Evolutionary conservation across 306 rosid genomes (phyloP).

Genomic region (Castanospermum australe): DNA sequence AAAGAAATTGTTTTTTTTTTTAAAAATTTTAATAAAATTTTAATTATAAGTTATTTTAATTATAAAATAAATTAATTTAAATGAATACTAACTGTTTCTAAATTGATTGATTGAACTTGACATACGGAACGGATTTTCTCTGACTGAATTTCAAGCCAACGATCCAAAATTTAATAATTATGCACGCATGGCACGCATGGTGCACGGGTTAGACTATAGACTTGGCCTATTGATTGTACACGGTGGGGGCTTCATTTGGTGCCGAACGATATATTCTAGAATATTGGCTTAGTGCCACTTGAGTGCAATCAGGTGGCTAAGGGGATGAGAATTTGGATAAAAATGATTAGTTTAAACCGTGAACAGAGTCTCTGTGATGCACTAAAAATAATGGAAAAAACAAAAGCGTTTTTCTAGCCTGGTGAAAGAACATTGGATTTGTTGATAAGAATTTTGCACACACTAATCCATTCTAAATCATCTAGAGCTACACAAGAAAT

Average conservation of each 20-base stretch:
- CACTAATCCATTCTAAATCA: neutral
- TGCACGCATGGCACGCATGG: constrained; percentile 6
- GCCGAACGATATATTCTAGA: neutral
- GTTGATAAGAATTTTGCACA: neutral
- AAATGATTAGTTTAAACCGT: neutral
- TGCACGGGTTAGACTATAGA: neutral
- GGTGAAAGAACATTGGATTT: neutral
- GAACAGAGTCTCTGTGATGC: neutral
- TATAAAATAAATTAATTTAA: too few species aligned
- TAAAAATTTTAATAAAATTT: too few species aligned
- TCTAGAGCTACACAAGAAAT: neutral
- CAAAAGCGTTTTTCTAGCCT: neutral
- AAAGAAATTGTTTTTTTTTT: too few species aligned
- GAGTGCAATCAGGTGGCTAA: neutral
- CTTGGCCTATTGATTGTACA: neutral
- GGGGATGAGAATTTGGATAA: neutral
- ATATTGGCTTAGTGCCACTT: neutral
- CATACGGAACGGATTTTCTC: neutral
- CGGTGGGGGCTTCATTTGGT: neutral
- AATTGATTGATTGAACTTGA: neutral
- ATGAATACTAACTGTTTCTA: neutral
- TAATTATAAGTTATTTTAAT: too few species aligned
- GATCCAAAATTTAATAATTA: constrained; percentile 9
- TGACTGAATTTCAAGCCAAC: neutral
- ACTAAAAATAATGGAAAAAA: neutral